Evolutionary conservation across 805 yeast species (phyloP).

Genomic region (Lipomyces orientalis): DNA sequence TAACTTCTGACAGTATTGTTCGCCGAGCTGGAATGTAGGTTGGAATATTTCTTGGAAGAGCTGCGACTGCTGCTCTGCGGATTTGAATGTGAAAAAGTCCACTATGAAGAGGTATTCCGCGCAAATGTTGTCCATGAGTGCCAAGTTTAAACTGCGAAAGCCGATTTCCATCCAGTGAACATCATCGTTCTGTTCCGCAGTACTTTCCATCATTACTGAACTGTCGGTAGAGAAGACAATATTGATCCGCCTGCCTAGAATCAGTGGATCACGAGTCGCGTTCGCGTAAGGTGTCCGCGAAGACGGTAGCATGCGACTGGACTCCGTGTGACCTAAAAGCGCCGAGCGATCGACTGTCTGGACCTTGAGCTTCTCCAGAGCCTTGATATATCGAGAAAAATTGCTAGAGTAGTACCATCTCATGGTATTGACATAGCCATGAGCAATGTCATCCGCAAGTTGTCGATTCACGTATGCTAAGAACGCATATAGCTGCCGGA

Average conservation of each 20-base stretch:
- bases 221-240: conserved; percentile 61
- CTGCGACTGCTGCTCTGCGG: conserved; percentile 36
- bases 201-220: conserved; percentile 77
- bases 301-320: conserved; percentile 17
- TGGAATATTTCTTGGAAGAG: conserved; percentile 56
- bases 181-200: conserved; percentile 76
- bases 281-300: conserved; percentile 25
- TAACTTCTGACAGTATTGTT: conserved; percentile 53
- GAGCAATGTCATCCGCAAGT: conserved; percentile 72
- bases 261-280: conserved; percentile 56
- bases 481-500: conserved; percentile 67
- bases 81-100: conserved; percentile 61
- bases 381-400: conserved; percentile 75
- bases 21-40: conserved; percentile 59
- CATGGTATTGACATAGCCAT: conserved; percentile 88
- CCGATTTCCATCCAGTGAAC: conserved; percentile 74
- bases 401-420: conserved; percentile 87
- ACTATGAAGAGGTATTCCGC: conserved; percentile 76
- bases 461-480: conserved; percentile 60
- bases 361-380: conserved; percentile 67
- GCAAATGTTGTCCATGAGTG: conserved; percentile 74
- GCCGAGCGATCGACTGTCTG: conserved; percentile 60
- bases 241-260: conserved; percentile 64
- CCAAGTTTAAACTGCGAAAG: conserved; percentile 72
- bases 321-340: conserved; percentile 57